Conservation (phyloP, 345 rosid genomes). For the Hibiscus syriacus region DNA sequence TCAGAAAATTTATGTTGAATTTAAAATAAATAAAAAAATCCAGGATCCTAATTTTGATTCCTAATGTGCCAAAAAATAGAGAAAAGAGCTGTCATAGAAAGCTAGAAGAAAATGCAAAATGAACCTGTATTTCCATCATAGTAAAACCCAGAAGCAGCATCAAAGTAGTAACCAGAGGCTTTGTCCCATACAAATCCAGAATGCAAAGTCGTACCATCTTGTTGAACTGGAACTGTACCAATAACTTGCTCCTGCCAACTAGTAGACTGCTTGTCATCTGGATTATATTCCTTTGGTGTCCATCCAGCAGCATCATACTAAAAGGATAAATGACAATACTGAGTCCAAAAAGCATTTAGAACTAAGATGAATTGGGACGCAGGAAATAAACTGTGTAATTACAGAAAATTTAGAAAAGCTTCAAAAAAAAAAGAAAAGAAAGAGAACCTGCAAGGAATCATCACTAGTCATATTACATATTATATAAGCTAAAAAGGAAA, state of each 20-base stretch:
- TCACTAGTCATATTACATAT: neutral
- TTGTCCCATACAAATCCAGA: constrained; percentile 99
- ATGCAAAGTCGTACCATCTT: constrained; percentile 53
- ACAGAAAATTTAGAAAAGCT: neutral
- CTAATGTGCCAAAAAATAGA: neutral
- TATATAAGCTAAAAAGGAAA: neutral
- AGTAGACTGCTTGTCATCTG: constrained; percentile 59
- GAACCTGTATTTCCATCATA: constrained; percentile 94
- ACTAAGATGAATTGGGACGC: neutral
- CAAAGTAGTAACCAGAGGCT: constrained; percentile 97
- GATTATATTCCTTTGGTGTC: constrained; percentile 97
- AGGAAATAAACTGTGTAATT: neutral
- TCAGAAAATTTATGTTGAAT: too few species aligned
- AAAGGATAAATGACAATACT: constrained; percentile 8
- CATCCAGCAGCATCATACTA: constrained; percentile 93
- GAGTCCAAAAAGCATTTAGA: constrained; percentile 2
- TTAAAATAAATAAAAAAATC: neutral
- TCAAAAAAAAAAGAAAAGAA: neutral
- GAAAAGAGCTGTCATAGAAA: neutral
- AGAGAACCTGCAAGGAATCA: neutral
- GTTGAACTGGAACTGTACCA: constrained; percentile 31
- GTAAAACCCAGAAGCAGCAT: constrained; percentile 97
- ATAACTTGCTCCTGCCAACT: constrained; percentile 38
- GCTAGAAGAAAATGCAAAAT: constrained; percentile 8
- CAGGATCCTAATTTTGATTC: neutral